Evolutionary conservation across 2,329 filamentous ascomycete species (phyloP).

Genomic region (Penicillium crustosum): DNA sequence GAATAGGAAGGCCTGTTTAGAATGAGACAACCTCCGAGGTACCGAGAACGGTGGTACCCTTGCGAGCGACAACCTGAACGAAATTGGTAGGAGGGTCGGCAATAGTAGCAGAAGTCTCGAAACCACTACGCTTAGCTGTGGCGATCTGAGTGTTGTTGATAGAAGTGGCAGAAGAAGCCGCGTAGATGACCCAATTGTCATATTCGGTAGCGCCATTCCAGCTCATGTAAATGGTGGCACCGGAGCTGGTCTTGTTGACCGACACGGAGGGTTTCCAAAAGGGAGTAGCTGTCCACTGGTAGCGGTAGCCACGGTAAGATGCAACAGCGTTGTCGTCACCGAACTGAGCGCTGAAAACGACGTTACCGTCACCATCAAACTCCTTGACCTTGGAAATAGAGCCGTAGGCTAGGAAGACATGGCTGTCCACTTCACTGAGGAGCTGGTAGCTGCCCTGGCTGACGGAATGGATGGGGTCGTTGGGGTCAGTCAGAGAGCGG

Average conservation of each 20-base stretch:
- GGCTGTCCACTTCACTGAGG: background rate
- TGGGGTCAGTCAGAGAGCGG: too few species aligned
- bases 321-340: conserved; percentile 24
- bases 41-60: conserved; percentile 26
- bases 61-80: conserved; percentile 33
- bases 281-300: conserved; percentile 22
- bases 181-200: conserved; percentile 35
- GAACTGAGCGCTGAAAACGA: conserved; percentile 33
- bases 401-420: conserved; percentile 36
- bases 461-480: too few species aligned
- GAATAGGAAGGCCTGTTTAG: background rate
- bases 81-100: conserved; percentile 18
- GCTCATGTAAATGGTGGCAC: conserved; percentile 36
- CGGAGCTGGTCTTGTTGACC: conserved; percentile 2
- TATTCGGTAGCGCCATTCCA: conserved; percentile 43
- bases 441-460: too few species aligned
- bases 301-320: conserved; percentile 34
- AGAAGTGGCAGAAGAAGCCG: conserved; percentile 19
- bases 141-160: conserved; percentile 22
- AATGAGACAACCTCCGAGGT: conserved; percentile 18
- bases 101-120: conserved; percentile 29
- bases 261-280: conserved; percentile 20
- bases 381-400: conserved; percentile 35
- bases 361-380: conserved; percentile 27
- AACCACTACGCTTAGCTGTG: conserved; percentile 28